Base-by-base conservation (phyloP, 768 basidiomycete species). In the Pleurotus platypus region DNA sequence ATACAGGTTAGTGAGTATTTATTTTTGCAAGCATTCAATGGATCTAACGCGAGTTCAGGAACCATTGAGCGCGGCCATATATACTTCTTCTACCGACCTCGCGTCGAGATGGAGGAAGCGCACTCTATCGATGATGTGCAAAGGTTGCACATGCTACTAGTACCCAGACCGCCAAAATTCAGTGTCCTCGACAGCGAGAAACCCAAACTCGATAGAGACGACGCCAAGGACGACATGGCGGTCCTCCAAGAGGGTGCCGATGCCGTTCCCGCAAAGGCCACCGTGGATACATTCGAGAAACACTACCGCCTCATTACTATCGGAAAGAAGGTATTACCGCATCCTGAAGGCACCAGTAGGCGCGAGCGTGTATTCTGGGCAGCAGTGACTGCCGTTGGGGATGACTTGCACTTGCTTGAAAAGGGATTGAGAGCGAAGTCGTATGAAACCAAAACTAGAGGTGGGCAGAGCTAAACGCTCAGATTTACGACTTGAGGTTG, bases 51-150 rank as follows among this genome's bases (percentile, higher is more conserved):
- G 18, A 27, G n/a, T 49, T 6, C 49, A 84, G 82, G 81, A 7
- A 78, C 78, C 8, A 82, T 82, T 50, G 81, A 85, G 61, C 70
- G 83, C 13, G 83, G 83, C 7, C 80, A 84, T 59, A 75, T 87
- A 46, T 86, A 86, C 68, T 85, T 86, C 66, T 81, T 85, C 69
- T 87, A 83, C 62, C 78, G 81, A 9, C 84, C 84, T 3, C 77
- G 80, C 26, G 82, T 85, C 16, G 68, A 84, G 61, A 64, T 70
- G 12, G 77, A 82, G 57, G 76, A 83, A 57, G 81, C 75, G 0
- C 64, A 77, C n/a, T 80, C 79, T 5, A 58, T 86, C 27, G 81
- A 85, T 64, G 83, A 85, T 57, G 74, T 86, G 30, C 72, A 73
- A 58, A 79, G 81, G 49, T 76, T 87, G 56, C 77, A 84, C 61